Base-by-base conservation (phyloP, 768 basidiomycete genomes). In the Trametes punicea region DNA sequence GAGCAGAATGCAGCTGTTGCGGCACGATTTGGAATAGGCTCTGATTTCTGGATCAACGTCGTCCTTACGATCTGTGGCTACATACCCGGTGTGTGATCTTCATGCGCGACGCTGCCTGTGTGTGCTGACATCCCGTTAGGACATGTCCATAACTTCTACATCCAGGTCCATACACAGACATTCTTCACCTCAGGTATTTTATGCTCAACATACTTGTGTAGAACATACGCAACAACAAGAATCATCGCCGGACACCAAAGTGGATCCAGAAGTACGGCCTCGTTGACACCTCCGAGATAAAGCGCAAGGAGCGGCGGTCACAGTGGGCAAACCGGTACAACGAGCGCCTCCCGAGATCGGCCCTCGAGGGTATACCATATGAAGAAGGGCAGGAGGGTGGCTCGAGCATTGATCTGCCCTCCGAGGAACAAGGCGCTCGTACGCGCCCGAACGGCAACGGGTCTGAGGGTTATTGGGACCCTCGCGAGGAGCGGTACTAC, bases 141-240 rank as follows among this genome's bases (percentile, higher is more conserved):
- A 20, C 94, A 98, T 69, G 84, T 74, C 51, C 95, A 98, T 74
- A 97, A 96, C 63, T 93, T 93, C 69, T 93, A 93, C 75, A 90
- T 93, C 56, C 90, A 91, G 79, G 88, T 56, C 20, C 27, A 27
- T 34, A n/a, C 29, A 50, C 33, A 30, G 30, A 25, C 15, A n/a
- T 16, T 18, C 15, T 18, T 13, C 8, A 3, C 21, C 1, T 0
- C 6, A 6, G 10, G 13, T n/a, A 9, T 31, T 20, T 16, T 20
- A 42, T 23, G 4, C 49, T 41, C 29, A 55, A 8, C 10, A 3
- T 16, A 8, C 13, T 26, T n/a, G 4, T 51, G 20, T 68, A 98
- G 86, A 97, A 97, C 72, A 85, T 98, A 62, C 80, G 95, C 54
- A 98, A 97, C 75, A 98, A 98, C 77, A 92, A 95, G 78, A 95